phyloP scores from a whole-genome alignment of 257 asterid genomes.

The Apocynum venetum region DNA sequence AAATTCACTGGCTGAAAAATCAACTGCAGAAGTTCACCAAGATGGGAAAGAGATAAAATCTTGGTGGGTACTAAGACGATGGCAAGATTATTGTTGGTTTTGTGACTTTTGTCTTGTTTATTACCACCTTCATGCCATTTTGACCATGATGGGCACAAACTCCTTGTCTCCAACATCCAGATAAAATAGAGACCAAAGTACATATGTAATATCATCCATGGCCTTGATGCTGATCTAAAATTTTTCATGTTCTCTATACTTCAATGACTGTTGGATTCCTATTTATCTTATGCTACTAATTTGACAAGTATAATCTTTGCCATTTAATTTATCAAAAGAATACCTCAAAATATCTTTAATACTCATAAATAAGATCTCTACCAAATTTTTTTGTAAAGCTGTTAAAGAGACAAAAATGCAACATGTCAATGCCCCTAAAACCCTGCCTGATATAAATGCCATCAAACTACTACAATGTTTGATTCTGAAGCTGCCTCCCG shows the following conservation, averaged over 20 bases:
- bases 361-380: background rate
- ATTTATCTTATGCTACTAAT: background rate
- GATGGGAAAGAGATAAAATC: background rate
- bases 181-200: background rate
- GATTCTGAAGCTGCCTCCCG: background rate
- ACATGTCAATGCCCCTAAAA: no score
- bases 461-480: background rate
- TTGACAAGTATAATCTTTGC: background rate
- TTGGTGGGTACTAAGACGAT: background rate
- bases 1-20: background rate
- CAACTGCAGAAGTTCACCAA: background rate
- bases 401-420: no score
- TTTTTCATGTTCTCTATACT: background rate
- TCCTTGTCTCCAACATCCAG: background rate
- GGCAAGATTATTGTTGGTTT: background rate
- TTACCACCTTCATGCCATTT: background rate
- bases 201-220: background rate
- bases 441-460: background rate
- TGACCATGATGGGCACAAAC: background rate
- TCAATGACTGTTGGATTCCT: background rate
- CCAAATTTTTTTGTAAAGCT: no score
- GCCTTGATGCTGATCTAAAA: background rate
- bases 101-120: background rate
- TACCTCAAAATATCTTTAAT: no score
- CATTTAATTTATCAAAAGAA: background rate